Conservation (phyloP, 352 stramenopile genomes). For the Globisporangium cederbergense region DNA sequence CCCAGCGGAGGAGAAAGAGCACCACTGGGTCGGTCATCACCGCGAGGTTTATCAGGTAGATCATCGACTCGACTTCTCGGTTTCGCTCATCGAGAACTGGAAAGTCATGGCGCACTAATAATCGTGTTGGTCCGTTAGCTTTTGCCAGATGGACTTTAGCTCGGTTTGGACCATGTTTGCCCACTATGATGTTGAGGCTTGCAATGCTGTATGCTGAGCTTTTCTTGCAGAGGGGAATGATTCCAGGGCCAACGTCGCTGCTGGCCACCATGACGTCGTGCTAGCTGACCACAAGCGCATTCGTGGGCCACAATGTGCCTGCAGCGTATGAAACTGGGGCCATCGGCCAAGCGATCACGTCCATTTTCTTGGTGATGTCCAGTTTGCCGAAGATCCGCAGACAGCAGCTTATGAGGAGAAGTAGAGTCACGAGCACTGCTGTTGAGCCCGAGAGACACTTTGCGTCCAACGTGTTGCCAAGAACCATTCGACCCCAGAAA, state of each 20-base stretch:
- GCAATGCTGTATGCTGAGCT: background rate
- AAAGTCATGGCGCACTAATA: background rate
- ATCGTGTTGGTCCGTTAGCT: no score
- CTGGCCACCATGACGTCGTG: background rate
- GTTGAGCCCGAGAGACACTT: background rate
- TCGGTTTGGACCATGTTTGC: background rate
- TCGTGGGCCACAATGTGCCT: background rate
- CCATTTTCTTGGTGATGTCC: background rate
- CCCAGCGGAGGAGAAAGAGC: background rate
- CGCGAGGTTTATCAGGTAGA: constrained; percentile 18
- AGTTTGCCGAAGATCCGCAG: background rate
- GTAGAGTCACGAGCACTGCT: background rate
- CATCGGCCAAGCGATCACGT: background rate
- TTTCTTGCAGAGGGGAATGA: no score
- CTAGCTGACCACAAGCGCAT: constrained; percentile 14
- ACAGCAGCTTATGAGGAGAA: background rate
- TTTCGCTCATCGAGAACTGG: constrained; percentile 1
- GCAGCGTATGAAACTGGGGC: constrained; percentile 3
- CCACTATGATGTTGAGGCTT: background rate
- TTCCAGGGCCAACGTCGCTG: no score
- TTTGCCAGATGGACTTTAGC: background rate
- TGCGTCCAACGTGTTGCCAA: constrained; percentile 5
- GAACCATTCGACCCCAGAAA: constrained; percentile 2
- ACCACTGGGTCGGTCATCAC: constrained; percentile 17
- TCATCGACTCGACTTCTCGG: constrained; percentile 16